These are phyloP conservation scores for Paecilomyces niveus DNA, from an alignment of 2,329 filamentous ascomycete genomes.

Conservation along the genomic window DNA sequence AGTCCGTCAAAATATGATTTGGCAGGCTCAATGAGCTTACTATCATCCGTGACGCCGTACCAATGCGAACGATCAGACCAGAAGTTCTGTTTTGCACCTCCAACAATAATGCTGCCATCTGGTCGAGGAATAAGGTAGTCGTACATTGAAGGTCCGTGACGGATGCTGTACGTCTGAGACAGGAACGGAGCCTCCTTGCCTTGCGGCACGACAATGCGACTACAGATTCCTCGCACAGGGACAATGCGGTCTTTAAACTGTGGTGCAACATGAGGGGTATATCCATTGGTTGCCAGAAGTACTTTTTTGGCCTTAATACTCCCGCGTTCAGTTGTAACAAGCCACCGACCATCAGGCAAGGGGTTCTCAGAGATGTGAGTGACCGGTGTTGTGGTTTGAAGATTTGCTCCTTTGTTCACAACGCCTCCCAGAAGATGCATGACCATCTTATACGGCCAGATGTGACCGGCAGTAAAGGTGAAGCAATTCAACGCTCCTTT, in stretches of 20 bases:
- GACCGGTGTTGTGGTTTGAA: slow-evolving; percentile 49
- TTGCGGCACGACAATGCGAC: slow-evolving; percentile 21
- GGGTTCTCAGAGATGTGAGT: slow-evolving; percentile 16
- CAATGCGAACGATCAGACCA: slow-evolving; percentile 26
- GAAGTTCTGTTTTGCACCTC: slow-evolving; percentile 51
- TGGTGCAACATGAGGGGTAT: slow-evolving; percentile 70
- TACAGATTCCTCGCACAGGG: slow-evolving; percentile 58
- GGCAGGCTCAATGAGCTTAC: slow-evolving; percentile 40
- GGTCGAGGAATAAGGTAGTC: slow-evolving; percentile 48
- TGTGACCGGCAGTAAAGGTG: slow-evolving; percentile 22
- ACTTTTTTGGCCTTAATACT: slow-evolving; percentile 55
- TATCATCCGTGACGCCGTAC: slow-evolving; percentile 43
- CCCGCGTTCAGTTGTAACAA: slow-evolving; percentile 63
- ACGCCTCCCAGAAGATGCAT: slow-evolving; percentile 58
- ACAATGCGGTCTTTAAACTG: slow-evolving; percentile 64
- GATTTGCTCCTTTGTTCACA: slow-evolving; percentile 36
- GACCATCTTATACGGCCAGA: slow-evolving; percentile 72
- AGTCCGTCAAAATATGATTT: slow-evolving; percentile 32
- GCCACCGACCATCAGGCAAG: slow-evolving; percentile 42
- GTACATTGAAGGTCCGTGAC: slow-evolving; percentile 36
- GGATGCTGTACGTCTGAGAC: slow-evolving; percentile 53
- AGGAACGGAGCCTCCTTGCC: slow-evolving; percentile 16
- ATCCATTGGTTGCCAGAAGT: slow-evolving; percentile 78
- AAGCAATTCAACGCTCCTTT: slow-evolving; percentile 31
- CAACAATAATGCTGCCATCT: slow-evolving; percentile 51